Percentiles rank a stretch among this genome's conserved stretches.
These are phyloP conservation scores for Panicum virgatum DNA, from an alignment of 202 grass and related monocot genomes.

Conservation along the genomic window DNA sequence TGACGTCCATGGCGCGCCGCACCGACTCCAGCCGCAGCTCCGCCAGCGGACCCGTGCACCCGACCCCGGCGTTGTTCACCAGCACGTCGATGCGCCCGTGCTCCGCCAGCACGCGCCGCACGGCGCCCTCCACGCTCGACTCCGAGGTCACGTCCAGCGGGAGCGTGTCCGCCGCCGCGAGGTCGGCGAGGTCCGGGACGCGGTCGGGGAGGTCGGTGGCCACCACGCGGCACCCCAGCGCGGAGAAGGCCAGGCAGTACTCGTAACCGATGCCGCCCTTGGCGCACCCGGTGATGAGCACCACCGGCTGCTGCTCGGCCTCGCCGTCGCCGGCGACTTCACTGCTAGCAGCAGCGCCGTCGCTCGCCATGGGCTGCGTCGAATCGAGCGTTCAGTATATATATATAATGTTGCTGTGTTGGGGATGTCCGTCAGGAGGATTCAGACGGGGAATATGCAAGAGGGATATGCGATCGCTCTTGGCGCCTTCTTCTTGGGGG, in stretches of 20 bases:
- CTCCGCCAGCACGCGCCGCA: background rate
- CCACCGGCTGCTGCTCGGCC: conserved; percentile 19
- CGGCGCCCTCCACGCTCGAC: background rate
- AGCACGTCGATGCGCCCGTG: conserved; percentile 61
- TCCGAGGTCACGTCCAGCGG: conserved; percentile 63
- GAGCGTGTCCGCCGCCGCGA: background rate
- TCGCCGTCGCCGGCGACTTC: background rate
- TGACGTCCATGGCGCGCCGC: conserved; percentile 47
- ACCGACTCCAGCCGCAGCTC: conserved; percentile 40
- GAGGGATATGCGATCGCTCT: conserved; percentile 27
- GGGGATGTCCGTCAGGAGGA: conserved; percentile 25
- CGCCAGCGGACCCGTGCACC: conserved; percentile 58
- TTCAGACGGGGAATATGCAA: conserved; percentile 33
- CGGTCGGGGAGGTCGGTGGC: conserved; percentile 53
- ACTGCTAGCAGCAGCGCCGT: too few species aligned
- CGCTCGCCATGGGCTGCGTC: background rate
- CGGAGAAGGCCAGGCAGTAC: conserved; percentile 55
- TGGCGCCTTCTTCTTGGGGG: background rate
- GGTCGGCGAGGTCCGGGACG: conserved; percentile 13
- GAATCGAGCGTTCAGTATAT: background rate
- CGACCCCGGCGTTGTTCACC: conserved; percentile 67
- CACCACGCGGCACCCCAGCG: conserved; percentile 54
- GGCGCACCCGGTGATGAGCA: conserved; percentile 63
- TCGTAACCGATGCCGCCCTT: conserved; percentile 71
- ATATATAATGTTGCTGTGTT: background rate